These are phyloP conservation scores for Cyclostephanos invisitatus DNA, from an alignment of 108 stramenopile genomes.

Conservation along the genomic window DNA sequence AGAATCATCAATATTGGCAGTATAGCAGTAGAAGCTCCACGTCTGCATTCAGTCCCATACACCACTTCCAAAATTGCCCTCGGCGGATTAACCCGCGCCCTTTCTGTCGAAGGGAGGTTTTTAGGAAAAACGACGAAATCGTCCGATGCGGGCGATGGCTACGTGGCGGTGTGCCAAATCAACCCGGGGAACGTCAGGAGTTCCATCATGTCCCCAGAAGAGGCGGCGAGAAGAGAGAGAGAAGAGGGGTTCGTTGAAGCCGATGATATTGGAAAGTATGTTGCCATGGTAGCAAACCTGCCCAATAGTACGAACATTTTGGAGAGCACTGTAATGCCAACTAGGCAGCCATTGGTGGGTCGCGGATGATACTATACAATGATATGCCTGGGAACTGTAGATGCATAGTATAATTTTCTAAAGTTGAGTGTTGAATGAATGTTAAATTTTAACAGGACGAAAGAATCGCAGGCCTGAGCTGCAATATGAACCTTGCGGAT, in stretches of 20 bases:
- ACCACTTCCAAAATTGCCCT: conserved; percentile 45
- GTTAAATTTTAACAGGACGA: too few species aligned
- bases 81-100: conserved; percentile 33
- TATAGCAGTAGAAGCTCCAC: conserved; percentile 39
- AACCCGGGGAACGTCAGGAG: conserved; percentile 52
- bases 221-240: conserved; percentile 28
- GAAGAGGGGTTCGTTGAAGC: conserved; percentile 51
- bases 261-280: conserved; percentile 37
- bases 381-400: too few species aligned
- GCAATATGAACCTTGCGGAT: too few species aligned
- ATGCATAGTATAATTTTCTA: too few species aligned
- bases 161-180: conserved; percentile 44
- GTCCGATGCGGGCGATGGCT: conserved; percentile 13
- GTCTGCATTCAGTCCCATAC: conserved; percentile 39
- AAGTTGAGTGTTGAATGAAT: too few species aligned
- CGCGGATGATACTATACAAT: conserved; percentile 25
- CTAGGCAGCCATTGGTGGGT: conserved; percentile 45
- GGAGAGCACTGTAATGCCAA: conserved; percentile 48
- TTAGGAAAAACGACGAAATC: conserved; percentile 33
- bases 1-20: conserved; percentile 52
- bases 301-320: conserved; percentile 45
- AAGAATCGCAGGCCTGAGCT: too few species aligned
- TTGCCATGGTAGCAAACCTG: conserved; percentile 42
- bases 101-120: conserved; percentile 34
- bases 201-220: conserved; percentile 42